Evolutionary conservation across 768 basidiomycete genomes (phyloP).

Genomic region (Pleurotus djamor): DNA sequence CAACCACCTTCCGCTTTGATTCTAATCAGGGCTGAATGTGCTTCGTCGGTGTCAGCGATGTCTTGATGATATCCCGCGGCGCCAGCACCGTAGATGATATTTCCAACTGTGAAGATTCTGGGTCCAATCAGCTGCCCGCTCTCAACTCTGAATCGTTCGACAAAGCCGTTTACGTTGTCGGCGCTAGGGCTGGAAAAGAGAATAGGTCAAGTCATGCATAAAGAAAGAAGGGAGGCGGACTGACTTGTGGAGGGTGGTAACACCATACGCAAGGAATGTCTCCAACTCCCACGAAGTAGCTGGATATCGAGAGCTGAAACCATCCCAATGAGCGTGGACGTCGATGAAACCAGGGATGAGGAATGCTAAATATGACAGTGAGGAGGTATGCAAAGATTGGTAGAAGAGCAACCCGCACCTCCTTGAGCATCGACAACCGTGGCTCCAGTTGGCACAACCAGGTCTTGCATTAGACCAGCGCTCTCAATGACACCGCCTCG

Average conservation of each 20-base stretch:
- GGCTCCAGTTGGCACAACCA: conserved; percentile 33
- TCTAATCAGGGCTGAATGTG: conserved; percentile 60
- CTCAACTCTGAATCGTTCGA: conserved; percentile 68
- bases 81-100: conserved; percentile 59
- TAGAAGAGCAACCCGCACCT: conserved; percentile 36
- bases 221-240: conserved; percentile 13
- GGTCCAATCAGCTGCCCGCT: conserved; percentile 68
- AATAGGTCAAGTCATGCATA: background rate
- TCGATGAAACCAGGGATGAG: conserved; percentile 75
- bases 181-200: conserved; percentile 52
- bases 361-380: conserved; percentile 38
- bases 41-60: conserved; percentile 60
- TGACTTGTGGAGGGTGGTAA: conserved; percentile 77
- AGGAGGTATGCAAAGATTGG: background rate
- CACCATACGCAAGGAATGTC: conserved; percentile 73
- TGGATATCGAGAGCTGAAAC: conserved; percentile 49
- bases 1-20: conserved; percentile 74
- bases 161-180: conserved; percentile 57
- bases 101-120: conserved; percentile 70
- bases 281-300: conserved; percentile 73
- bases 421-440: conserved; percentile 57
- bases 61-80: conserved; percentile 51
- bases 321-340: conserved; percentile 74
- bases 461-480: conserved; percentile 31
- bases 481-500: conserved; percentile 58